Base-by-base conservation (phyloP, 306 rosid species). In the Quercus dentata region DNA sequence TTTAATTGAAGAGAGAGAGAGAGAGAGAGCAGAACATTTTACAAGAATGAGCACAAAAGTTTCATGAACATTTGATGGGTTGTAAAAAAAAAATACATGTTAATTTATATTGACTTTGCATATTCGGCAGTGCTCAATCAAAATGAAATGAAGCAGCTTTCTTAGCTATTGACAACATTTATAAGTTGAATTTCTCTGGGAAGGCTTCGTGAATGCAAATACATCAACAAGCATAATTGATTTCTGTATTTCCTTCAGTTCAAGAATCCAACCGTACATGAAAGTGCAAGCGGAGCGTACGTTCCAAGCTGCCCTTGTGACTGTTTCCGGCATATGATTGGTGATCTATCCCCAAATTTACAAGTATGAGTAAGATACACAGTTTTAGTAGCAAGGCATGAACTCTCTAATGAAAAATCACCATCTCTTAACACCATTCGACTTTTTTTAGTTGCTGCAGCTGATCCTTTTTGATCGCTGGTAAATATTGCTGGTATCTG, bases 241-340 rank as follows among this genome's bases (percentile, higher is more conserved):
- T 63, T 49, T 28, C 15, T 51, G 8, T 15, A 21, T 61, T 64
- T 57, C 76, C 67, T 74, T 88, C 70, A 89, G 82, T 81, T 82
- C 79, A 91, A 75, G 83, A 91, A 87, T 56, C 80, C 85, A 51
- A 79, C 85, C 74, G 86, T 81, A 86, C 88, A 84, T 27, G 92
- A 85, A 83, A 74, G 89, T 78, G 92, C 82, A 79, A 86, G 73
- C 79, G 80, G 91, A 80, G 84, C 80, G 56, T 76, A 86, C 52
- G 68, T 84, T 52, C 89, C 84, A 70, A 85, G 81, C 89, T 87
- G 90, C n/a, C 89, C 87, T 71, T 67, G 86, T 52, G 81, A 77
- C 74, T 83, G 92, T 82, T 81, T 90, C 58, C 81, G 84, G 73
- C 87, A 88, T 80, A 88, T 80, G 52, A 87, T 65, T 15, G 94